phyloP scores from a whole-genome alignment of 805 yeast genomes.

The Candida morakotiae region DNA sequence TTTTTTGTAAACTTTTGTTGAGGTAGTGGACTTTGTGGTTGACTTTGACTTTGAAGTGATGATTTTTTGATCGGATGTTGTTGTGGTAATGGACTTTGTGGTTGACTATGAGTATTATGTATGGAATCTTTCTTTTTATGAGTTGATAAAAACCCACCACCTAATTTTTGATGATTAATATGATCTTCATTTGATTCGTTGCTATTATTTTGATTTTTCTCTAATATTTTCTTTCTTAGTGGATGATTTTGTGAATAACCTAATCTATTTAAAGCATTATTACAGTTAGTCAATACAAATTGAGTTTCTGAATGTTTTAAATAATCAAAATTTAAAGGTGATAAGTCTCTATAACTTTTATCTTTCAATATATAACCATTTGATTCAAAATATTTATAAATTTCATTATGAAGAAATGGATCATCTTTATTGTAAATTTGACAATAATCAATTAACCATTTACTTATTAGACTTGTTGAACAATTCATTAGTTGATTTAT shows the following conservation, averaged over 20 bases:
- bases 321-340: slow-evolving; percentile 36
- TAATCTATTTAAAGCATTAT: slow-evolving; percentile 36
- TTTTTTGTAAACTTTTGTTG: neutral
- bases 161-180: slow-evolving; percentile 9
- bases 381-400: slow-evolving; percentile 1
- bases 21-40: neutral
- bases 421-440: slow-evolving; percentile 31
- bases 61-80: neutral
- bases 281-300: slow-evolving; percentile 25
- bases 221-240: slow-evolving; percentile 28
- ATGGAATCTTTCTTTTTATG: slow-evolving; percentile 6
- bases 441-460: slow-evolving; percentile 19
- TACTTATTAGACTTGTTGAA: neutral
- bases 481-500: slow-evolving; percentile 7
- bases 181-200: neutral
- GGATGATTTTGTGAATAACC: slow-evolving; percentile 44
- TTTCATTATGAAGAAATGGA: slow-evolving; percentile 18
- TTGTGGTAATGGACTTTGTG: neutral
- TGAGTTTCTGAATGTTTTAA: slow-evolving; percentile 26
- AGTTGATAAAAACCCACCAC: slow-evolving; percentile 18
- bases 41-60: neutral
- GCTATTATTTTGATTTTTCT: too few species aligned
- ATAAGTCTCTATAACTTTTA: slow-evolving; percentile 36
- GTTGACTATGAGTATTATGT: neutral
- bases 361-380: slow-evolving; percentile 29